Conservation (phyloP, 495 filamentous ascomycete species). For the Penicillium angulare region DNA sequence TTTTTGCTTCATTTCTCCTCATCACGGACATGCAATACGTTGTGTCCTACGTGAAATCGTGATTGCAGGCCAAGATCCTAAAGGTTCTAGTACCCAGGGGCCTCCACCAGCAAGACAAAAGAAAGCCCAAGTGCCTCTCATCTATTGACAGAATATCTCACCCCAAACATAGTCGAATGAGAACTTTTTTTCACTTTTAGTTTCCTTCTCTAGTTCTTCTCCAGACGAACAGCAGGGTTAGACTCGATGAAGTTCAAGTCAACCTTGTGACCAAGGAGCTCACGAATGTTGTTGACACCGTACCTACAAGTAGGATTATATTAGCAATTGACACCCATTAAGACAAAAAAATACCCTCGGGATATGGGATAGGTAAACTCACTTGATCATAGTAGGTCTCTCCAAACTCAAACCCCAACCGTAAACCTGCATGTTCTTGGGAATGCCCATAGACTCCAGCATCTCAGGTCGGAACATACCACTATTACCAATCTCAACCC, state of each 20-base stretch:
- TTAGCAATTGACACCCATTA: conserved; percentile 1
- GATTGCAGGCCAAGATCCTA: conserved; percentile 12
- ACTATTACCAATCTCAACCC: conserved; percentile 96
- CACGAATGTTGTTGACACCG: conserved; percentile 78
- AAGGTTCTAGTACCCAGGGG: background rate
- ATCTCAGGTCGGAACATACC: conserved; percentile 99
- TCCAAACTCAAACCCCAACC: conserved; percentile 90
- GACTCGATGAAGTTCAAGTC: conserved; percentile 78
- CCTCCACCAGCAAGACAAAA: conserved; percentile 20
- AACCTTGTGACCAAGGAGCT: conserved; percentile 81
- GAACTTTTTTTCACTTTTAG: background rate
- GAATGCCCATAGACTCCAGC: conserved; percentile 86
- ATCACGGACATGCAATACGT: conserved; percentile 27
- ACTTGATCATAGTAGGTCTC: conserved; percentile 97
- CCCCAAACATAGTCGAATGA: conserved; percentile 2
- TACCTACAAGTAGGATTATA: conserved; percentile 46
- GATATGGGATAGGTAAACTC: conserved; percentile 24
- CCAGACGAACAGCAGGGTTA: conserved; percentile 79
- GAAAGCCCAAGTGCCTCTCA: conserved; percentile 13
- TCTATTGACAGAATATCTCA: conserved; percentile 20
- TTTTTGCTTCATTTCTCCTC: conserved; percentile 28
- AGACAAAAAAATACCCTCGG: background rate
- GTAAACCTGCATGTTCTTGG: conserved; percentile 83
- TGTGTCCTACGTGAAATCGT: conserved; percentile 28
- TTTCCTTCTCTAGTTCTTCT: conserved; percentile 62